Percentiles rank a stretch among this genome's conserved stretches.
phyloP scores from a whole-genome alignment of 495 filamentous ascomycete species.

The Hypoxylon fragiforme region DNA sequence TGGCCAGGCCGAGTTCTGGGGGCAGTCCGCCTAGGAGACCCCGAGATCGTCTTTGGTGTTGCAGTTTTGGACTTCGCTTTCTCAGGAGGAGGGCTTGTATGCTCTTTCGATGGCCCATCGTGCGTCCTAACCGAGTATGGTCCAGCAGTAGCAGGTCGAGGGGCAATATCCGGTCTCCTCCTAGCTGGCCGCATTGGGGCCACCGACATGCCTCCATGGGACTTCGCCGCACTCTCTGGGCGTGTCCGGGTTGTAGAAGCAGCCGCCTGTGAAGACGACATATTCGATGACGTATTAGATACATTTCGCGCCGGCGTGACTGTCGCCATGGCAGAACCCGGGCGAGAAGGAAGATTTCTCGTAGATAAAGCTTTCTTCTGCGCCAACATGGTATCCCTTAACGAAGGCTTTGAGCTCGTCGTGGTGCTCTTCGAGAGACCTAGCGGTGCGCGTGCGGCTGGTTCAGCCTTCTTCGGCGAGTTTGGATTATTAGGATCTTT shows the following conservation, averaged over 20 bases:
- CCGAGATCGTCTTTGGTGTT: slow-evolving; percentile 45
- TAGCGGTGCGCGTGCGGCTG: slow-evolving; percentile 51
- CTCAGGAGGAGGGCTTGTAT: slow-evolving; percentile 45
- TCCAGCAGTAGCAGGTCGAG: slow-evolving; percentile 59
- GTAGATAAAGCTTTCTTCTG: slow-evolving; percentile 70
- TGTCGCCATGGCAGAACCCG: slow-evolving; percentile 73
- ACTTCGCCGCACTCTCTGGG: slow-evolving; percentile 46
- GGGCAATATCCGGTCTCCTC: slow-evolving; percentile 52
- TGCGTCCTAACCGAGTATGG: slow-evolving; percentile 59
- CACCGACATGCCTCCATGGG: slow-evolving; percentile 56
- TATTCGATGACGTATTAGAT: slow-evolving; percentile 46
- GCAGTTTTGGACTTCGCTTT: slow-evolving; percentile 39
- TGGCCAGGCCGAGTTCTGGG: slow-evolving; percentile 48
- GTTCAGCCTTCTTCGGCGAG: slow-evolving; percentile 56
- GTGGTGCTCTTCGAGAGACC: slow-evolving; percentile 62
- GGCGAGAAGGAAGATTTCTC: slow-evolving; percentile 65
- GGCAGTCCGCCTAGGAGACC: slow-evolving; percentile 50
- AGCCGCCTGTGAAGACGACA: slow-evolving; percentile 46
- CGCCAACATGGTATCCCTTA: slow-evolving; percentile 77
- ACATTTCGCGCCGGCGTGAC: slow-evolving; percentile 61
- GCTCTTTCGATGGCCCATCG: slow-evolving; percentile 46
- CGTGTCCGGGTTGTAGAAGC: slow-evolving; percentile 46
- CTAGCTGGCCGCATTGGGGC: slow-evolving; percentile 58
- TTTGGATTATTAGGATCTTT: slow-evolving; percentile 82
- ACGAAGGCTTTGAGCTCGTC: slow-evolving; percentile 60